Conservation (phyloP, 352 stramenopile species). For the Labyrinthula sp. region DNA sequence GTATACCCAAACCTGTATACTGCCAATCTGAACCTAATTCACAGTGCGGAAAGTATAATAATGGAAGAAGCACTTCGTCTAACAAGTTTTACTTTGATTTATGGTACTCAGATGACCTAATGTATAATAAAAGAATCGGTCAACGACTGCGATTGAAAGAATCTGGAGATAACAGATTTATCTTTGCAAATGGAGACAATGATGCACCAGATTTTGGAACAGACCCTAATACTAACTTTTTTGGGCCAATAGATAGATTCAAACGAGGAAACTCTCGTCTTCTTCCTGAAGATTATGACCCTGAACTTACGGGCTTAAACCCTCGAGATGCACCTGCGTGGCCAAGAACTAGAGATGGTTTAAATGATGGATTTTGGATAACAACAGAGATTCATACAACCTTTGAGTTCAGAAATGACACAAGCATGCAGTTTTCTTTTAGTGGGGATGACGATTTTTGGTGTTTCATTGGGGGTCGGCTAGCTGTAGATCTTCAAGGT, state of each 20-base stretch:
- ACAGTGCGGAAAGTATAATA: background rate
- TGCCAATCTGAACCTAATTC: conserved; percentile 1
- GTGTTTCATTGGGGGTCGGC: conserved; percentile 3
- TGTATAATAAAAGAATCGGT: conserved; percentile 14
- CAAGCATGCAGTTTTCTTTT: conserved; percentile 11
- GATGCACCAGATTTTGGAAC: conserved; percentile 1
- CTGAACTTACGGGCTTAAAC: conserved; percentile 1
- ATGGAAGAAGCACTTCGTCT: background rate
- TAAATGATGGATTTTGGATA: conserved; percentile 13
- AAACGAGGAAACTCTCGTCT: too few relatives aligned
- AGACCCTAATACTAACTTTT: background rate
- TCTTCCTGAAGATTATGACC: too few relatives aligned
- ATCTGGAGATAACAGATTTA: background rate
- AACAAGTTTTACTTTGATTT: conserved; percentile 1
- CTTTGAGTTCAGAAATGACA: conserved; percentile 20
- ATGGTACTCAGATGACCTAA: conserved; percentile 14
- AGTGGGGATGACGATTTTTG: conserved; percentile 20
- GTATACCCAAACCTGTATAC: conserved; percentile 16
- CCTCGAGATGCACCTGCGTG: conserved; percentile 2
- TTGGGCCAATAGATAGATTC: conserved; percentile 16
- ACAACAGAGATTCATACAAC: conserved; percentile 19
- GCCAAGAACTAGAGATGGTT: background rate
- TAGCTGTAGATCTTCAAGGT: conserved; percentile 7
- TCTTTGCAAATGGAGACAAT: conserved; percentile 2
- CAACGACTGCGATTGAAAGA: background rate